Percentiles rank a stretch among this genome's conserved stretches.
Conservation (phyloP, 805 yeast genomes). For the Candida golubevii region DNA sequence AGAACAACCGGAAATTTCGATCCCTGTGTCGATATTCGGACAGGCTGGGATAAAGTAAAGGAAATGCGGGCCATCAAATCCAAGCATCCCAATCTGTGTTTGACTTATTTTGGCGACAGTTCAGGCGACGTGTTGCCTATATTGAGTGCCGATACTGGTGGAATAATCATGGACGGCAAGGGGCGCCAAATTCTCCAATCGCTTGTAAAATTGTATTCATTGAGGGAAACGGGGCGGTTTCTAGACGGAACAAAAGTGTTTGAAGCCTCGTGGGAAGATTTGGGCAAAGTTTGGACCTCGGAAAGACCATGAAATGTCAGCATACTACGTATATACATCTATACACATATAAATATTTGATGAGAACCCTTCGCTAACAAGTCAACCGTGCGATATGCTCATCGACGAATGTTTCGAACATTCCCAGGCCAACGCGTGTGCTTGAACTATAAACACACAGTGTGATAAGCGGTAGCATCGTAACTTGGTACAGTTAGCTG, state of each 20-base stretch:
- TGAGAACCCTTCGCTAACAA: no score
- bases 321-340: no score
- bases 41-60: conserved; percentile 50
- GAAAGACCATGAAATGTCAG: no score
- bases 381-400: no score
- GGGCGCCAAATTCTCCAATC: conserved; percentile 5
- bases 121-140: conserved; percentile 49
- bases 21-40: conserved; percentile 30
- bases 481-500: no score
- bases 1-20: conserved; percentile 31
- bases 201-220: not conserved
- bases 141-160: conserved; percentile 43
- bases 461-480: no score
- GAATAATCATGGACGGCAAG: conserved; percentile 37
- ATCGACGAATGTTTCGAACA: no score
- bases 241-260: not conserved
- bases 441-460: no score
- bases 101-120: conserved; percentile 59
- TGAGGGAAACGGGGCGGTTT: not conserved
- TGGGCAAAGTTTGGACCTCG: conserved; percentile 1
- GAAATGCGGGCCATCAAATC: conserved; percentile 13
- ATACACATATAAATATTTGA: no score
- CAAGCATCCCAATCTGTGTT: conserved; percentile 9
- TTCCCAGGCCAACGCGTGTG: no score
- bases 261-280: conserved; percentile 9